These are phyloP conservation scores for Didymella pinodella DNA, from an alignment of 2,329 filamentous ascomycete genomes.

Conservation along the genomic window DNA sequence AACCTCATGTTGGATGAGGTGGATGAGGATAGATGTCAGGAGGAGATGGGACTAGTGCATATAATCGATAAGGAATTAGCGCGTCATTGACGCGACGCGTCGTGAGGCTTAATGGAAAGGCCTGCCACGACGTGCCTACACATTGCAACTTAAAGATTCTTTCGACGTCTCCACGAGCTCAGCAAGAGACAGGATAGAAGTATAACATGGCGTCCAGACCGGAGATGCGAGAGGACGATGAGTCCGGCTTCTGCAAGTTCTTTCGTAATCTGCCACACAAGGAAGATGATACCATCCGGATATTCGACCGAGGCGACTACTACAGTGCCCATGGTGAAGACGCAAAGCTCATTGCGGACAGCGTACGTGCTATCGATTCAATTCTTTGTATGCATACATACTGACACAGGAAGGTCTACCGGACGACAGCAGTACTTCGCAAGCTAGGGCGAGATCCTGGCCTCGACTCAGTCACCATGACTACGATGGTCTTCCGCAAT, in stretches of 20 bases:
- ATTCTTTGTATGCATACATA: no score
- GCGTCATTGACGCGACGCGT: slow-evolving; percentile 28
- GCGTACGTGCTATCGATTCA: slow-evolving; percentile 57
- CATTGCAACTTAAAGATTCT: neutral
- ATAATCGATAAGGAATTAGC: slow-evolving; percentile 7
- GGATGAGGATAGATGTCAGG: neutral
- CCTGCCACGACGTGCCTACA: slow-evolving; percentile 6
- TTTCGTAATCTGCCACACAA: slow-evolving; percentile 84
- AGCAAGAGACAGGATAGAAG: neutral
- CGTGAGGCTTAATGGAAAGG: slow-evolving; percentile 5
- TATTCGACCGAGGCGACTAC: slow-evolving; percentile 94
- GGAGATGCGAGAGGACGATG: slow-evolving; percentile 82
- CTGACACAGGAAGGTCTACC: slow-evolving; percentile 74
- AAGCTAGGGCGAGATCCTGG: slow-evolving; percentile 87
- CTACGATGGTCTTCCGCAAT: slow-evolving; percentile 91
- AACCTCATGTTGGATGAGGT: neutral
- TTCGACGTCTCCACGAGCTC: neutral
- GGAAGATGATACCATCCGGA: slow-evolving; percentile 78
- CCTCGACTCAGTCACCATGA: slow-evolving; percentile 93
- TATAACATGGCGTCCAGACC: slow-evolving; percentile 62
- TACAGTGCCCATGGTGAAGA: slow-evolving; percentile 92
- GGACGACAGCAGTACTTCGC: slow-evolving; percentile 93
- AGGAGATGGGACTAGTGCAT: neutral
- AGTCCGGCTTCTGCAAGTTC: slow-evolving; percentile 94
- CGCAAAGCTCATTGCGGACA: slow-evolving; percentile 82